phyloP scores from a whole-genome alignment of 257 asterid genomes.

The Lithospermum erythrorhizon region DNA sequence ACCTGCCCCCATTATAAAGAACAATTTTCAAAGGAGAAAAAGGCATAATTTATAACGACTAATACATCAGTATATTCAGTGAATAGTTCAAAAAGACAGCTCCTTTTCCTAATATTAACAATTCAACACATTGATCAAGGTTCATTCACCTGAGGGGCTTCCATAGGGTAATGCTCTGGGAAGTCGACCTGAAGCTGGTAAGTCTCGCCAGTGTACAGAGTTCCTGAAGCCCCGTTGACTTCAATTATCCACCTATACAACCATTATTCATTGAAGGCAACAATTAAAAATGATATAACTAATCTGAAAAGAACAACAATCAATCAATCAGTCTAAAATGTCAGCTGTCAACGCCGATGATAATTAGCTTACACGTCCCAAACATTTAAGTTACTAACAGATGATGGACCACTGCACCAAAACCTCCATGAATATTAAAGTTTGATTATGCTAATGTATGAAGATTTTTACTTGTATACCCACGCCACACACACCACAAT shows the following conservation, averaged over 20 bases:
- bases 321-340: neutral
- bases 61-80: neutral
- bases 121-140: neutral
- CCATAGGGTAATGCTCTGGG: constrained; percentile 48
- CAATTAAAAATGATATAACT: neutral
- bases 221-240: constrained; percentile 46
- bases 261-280: neutral
- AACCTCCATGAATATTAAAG: neutral
- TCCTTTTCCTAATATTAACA: neutral
- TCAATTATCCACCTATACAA: constrained; percentile 39
- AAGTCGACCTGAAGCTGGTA: constrained; percentile 47
- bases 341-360: neutral
- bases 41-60: neutral
- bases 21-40: neutral
- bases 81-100: neutral
- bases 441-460: neutral
- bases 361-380: constrained; percentile 9
- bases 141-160: constrained; percentile 34
- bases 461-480: neutral
- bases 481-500: neutral
- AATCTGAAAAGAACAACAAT: neutral
- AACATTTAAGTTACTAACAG: neutral
- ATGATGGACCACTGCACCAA: neutral
- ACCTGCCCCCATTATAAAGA: constrained; percentile 15
- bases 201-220: constrained; percentile 31